Conservation (phyloP, 2,329 filamentous ascomycete genomes). For the Aspergillus hortae region DNA sequence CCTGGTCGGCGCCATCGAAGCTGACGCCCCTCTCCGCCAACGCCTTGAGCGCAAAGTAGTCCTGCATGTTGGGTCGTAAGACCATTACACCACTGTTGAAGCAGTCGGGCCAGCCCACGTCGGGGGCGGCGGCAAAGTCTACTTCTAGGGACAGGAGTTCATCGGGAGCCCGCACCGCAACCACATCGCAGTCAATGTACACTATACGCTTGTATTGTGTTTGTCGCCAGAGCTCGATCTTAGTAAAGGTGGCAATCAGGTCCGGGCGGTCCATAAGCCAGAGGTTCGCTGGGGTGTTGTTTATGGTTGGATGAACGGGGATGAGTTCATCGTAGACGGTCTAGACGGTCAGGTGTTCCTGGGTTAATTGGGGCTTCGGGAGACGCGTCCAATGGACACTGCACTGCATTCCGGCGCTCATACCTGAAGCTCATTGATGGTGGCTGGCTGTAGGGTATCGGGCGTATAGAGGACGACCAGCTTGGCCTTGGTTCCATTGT, state of each 20-base stretch:
- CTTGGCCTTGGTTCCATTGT: constrained; percentile 82
- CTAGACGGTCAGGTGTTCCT: constrained; percentile 43
- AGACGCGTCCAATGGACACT: not conserved
- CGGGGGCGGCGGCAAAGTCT: constrained; percentile 71
- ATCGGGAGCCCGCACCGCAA: constrained; percentile 86
- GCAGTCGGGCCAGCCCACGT: constrained; percentile 96
- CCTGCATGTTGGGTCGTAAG: constrained; percentile 76
- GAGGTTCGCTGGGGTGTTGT: constrained; percentile 74
- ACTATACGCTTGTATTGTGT: constrained; percentile 88
- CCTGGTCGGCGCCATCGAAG: constrained; percentile 96
- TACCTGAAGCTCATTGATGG: constrained; percentile 75
- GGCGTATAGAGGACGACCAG: constrained; percentile 79
- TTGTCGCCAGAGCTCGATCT: constrained; percentile 91
- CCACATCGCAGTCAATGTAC: constrained; percentile 90
- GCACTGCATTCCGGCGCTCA: constrained; percentile 9
- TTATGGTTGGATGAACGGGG: constrained; percentile 75
- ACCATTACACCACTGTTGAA: constrained; percentile 99
- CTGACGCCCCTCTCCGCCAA: constrained; percentile 84
- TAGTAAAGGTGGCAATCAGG: constrained; percentile 89
- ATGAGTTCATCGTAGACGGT: constrained; percentile 84
- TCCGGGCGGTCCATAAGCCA: constrained; percentile 89
- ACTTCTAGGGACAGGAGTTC: constrained; percentile 74
- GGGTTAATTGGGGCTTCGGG: constrained; percentile 16
- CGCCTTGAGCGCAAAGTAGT: constrained; percentile 79
- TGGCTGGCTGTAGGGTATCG: constrained; percentile 71